Evolutionary conservation across 2,329 filamentous ascomycete genomes (phyloP), one percentile per base, ranked within the genome.

Genomic region (Alternaria gansuensis): DNA sequence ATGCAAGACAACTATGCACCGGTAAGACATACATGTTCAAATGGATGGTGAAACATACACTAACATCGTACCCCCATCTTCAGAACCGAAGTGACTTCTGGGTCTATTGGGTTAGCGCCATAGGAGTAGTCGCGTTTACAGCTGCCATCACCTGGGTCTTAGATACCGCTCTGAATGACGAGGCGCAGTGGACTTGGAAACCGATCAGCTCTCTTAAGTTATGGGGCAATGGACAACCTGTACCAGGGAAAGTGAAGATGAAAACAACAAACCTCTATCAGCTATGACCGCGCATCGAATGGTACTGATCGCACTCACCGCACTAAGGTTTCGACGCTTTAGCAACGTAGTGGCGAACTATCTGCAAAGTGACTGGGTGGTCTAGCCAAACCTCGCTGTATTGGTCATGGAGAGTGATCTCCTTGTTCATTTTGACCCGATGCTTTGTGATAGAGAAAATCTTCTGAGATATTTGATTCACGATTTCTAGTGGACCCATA

Each of bases 1-100:
- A 76, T 76, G 74, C 68, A 73, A 45, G 71, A 75, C 45, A 55
- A 63, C 1, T 76, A 66, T 37, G 68, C 70, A 6, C 73, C 74
- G 17, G 44, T 48, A 34, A 48, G 44, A n/a, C 4, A 9, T 6
- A 2, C 13, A 17, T 36, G 11, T 13, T 24, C 13, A 33, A 24
- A 26, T 7, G 3, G 8, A 13, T 1, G 3, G 31, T 36, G 21
- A 46, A 14, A 48, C 13, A 5, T 2, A 34, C 23, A 7, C 44
- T 48, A 24, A 48, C 21, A 4, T 24, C 0, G 24, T 10, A 34
- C 8, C 17, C 7, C 1, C 3, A 10, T 5, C 14, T 14, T 34
- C 13, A 48, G 1, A 71, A 71, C n/a, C 64, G 66, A 11, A 50
- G 50, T 0, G 51, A 68, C 11, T 75, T 75, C 26, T 75, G 72